These are phyloP conservation scores for Asterionellopsis glacialis DNA, from an alignment of 108 stramenopile species.

Conservation along the genomic window DNA sequence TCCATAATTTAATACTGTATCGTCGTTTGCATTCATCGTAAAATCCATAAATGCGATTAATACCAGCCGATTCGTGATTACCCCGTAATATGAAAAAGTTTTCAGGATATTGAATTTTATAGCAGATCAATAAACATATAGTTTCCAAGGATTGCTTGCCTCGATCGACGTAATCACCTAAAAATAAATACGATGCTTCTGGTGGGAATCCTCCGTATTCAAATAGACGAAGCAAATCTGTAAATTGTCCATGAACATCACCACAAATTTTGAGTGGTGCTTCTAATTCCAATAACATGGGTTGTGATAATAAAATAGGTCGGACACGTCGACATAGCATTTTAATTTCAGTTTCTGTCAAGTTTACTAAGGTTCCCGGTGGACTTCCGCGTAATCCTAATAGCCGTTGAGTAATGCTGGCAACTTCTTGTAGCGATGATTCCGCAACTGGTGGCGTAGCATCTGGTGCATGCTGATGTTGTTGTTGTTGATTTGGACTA, in stretches of 20 bases:
- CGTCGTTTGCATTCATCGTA: constrained; percentile 89
- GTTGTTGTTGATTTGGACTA: no score
- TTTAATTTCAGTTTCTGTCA: constrained; percentile 80
- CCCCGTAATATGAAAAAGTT: constrained; percentile 92
- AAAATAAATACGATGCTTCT: constrained; percentile 73
- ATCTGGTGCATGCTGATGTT: constrained; percentile 28
- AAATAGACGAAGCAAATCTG: constrained; percentile 78
- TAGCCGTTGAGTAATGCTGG: constrained; percentile 60
- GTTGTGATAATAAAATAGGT: constrained; percentile 85
- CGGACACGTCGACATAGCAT: constrained; percentile 64
- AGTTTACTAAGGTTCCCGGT: constrained; percentile 67
- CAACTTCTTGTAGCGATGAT: constrained; percentile 42
- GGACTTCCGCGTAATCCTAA: constrained; percentile 68
- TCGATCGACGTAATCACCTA: constrained; percentile 93
- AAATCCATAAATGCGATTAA: constrained; percentile 89
- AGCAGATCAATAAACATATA: constrained; percentile 82
- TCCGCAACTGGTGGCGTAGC: constrained; percentile 30
- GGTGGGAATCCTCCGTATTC: constrained; percentile 81
- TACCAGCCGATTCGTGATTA: constrained; percentile 93
- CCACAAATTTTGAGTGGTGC: constrained; percentile 90
- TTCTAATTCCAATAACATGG: constrained; percentile 91
- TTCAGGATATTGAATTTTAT: constrained; percentile 94
- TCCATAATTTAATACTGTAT: constrained; percentile 92
- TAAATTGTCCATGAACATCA: constrained; percentile 87
- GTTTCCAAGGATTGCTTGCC: constrained; percentile 90